Evolutionary conservation across 2,329 filamentous ascomycete genomes (phyloP).

Genomic region (Talaromyces sp.): DNA sequence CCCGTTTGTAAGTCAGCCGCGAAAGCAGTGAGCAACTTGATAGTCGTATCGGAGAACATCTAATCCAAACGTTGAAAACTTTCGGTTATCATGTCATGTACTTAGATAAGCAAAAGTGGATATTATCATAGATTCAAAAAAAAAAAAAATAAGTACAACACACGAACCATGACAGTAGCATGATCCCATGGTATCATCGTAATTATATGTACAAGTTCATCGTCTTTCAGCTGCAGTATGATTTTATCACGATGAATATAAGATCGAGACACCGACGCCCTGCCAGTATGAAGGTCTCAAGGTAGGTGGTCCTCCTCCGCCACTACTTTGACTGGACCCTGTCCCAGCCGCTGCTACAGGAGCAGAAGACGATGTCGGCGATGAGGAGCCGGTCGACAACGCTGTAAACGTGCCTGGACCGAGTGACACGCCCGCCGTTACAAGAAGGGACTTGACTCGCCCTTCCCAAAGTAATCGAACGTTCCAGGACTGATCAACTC

Average conservation of each 20-base stretch:
- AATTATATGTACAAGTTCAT: conserved; percentile 13
- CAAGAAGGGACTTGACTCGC: conserved; percentile 83
- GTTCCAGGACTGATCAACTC: conserved; percentile 82
- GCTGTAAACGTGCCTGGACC: conserved; percentile 52
- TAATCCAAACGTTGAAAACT: background rate
- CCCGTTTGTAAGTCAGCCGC: conserved; percentile 44
- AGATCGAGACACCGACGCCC: conserved; percentile 41
- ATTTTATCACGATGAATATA: conserved; percentile 38
- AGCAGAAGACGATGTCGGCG: conserved; percentile 23
- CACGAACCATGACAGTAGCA: background rate
- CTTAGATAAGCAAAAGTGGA: conserved; percentile 7
- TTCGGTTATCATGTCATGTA: conserved; percentile 4
- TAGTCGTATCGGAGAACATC: background rate
- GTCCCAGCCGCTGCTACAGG: background rate
- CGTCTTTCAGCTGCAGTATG: background rate
- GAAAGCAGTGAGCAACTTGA: background rate
- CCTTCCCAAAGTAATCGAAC: conserved; percentile 91
- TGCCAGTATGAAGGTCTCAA: conserved; percentile 38
- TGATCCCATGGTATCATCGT: background rate
- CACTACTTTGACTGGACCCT: conserved; percentile 15
- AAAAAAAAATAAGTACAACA: conserved; percentile 8
- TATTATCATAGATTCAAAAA: conserved; percentile 1
- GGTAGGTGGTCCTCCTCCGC: conserved; percentile 15
- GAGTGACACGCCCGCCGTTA: conserved; percentile 83
- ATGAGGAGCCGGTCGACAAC: conserved; percentile 26